phyloP scores from a whole-genome alignment of 108 stramenopile species.

The Cyclotella choctawhatcheeana region DNA sequence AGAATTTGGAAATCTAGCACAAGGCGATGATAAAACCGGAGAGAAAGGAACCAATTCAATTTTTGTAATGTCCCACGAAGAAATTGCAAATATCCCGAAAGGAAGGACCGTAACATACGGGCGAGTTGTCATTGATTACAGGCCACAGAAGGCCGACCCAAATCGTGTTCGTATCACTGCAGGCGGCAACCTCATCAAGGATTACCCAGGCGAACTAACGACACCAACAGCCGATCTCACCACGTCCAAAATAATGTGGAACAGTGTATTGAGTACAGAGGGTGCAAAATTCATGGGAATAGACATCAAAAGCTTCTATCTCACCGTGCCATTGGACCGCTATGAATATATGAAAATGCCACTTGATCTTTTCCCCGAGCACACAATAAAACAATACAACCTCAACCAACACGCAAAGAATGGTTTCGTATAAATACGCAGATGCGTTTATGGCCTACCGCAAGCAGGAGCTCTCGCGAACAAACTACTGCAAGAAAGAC shows the following conservation, averaged over 20 bases:
- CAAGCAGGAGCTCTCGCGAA: slow-evolving; percentile 56
- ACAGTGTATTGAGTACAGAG: slow-evolving; percentile 49
- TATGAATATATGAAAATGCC: slow-evolving; percentile 51
- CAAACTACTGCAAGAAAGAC: slow-evolving; percentile 18
- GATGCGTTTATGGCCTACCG: slow-evolving; percentile 55
- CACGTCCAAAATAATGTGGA: slow-evolving; percentile 50
- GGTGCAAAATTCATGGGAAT: slow-evolving; percentile 33
- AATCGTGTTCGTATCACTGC: slow-evolving; percentile 41
- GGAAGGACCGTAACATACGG: slow-evolving; percentile 39
- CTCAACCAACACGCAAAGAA: background rate
- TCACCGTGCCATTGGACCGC: slow-evolving; percentile 38
- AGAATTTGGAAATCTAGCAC: slow-evolving; percentile 12
- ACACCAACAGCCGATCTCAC: slow-evolving; percentile 39
- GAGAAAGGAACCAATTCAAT: background rate
- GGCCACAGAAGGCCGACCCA: slow-evolving; percentile 39
- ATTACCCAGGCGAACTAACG: slow-evolving; percentile 31
- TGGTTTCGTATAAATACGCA: slow-evolving; percentile 23
- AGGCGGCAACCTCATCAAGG: slow-evolving; percentile 45
- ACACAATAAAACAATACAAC: slow-evolving; percentile 38
- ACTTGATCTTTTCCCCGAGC: background rate
- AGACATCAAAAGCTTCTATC: slow-evolving; percentile 60
- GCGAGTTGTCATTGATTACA: slow-evolving; percentile 29
- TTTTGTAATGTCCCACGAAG: slow-evolving; percentile 9
- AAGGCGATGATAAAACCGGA: slow-evolving; percentile 6
- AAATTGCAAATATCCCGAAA: slow-evolving; percentile 29